phyloP scores from a whole-genome alignment of 2,329 filamentous ascomycete genomes.

The Penicillium sp. region DNA sequence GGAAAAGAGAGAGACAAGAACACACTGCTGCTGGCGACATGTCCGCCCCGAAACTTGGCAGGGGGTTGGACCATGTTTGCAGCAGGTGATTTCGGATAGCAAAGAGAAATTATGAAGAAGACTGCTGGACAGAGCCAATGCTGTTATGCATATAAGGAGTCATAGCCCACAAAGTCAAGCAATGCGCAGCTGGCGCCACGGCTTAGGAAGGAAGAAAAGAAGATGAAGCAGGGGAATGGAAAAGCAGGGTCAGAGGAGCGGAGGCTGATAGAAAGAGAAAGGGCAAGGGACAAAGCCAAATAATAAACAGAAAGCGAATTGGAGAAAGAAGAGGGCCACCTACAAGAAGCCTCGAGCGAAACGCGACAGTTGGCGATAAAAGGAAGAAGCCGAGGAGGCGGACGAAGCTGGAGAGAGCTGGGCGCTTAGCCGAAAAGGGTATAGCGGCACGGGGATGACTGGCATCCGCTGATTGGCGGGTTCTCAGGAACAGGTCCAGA shows the following conservation, averaged over 20 bases:
- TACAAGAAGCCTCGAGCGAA: conserved; percentile 43
- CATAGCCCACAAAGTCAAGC: conserved; percentile 22
- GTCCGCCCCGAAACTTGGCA: conserved; percentile 16
- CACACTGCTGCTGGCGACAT: conserved; percentile 18
- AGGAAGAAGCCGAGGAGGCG: conserved; percentile 12
- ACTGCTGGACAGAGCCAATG: conserved; percentile 18
- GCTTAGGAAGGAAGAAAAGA: conserved; percentile 7
- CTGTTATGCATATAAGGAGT: conserved; percentile 14
- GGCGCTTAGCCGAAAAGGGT: conserved; percentile 2
- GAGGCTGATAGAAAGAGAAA: conserved; percentile 19
- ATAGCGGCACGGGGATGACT: conserved; percentile 3
- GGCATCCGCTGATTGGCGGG: not conserved
- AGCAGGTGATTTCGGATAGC: conserved; percentile 15
- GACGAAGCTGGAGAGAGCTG: conserved; percentile 11
- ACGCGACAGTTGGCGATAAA: conserved; percentile 16
- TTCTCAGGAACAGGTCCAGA: not conserved
- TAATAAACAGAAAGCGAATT: conserved; percentile 23
- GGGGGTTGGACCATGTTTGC: conserved; percentile 15
- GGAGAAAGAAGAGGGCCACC: conserved; percentile 39
- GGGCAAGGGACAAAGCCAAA: conserved; percentile 20
- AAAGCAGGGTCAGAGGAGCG: conserved; percentile 16
- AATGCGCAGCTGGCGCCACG: conserved; percentile 9
- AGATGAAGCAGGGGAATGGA: conserved; percentile 20
- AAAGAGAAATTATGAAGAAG: conserved; percentile 22
- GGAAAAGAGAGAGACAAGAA: conserved; percentile 25